Percentiles rank a stretch among this genome's conserved stretches.
Evolutionary conservation across 345 rosid species (phyloP).

Genomic region (Citropsis articulata): DNA sequence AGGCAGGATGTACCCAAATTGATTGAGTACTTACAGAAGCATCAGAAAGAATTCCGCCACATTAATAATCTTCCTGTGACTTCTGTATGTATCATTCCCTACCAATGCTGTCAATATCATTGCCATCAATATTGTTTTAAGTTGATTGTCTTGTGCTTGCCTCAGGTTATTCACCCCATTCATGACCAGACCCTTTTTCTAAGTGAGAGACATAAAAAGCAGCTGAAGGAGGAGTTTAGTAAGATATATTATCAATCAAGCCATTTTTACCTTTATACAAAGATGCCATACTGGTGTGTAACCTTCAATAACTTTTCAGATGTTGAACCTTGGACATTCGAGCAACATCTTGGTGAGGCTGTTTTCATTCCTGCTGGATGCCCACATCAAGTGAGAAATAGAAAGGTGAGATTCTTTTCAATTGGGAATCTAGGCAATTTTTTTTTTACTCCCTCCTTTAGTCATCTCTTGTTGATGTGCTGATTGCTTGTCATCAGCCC

Average conservation of each 20-base stretch:
- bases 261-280: neutral
- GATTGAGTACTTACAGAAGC: slow-evolving; percentile 39
- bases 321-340: slow-evolving; percentile 64
- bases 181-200: slow-evolving; percentile 57
- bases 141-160: slow-evolving; percentile 14
- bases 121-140: neutral
- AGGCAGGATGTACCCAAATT: slow-evolving; percentile 57
- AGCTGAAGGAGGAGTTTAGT: slow-evolving; percentile 63
- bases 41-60: slow-evolving; percentile 40
- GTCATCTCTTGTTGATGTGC: neutral
- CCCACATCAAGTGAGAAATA: slow-evolving; percentile 65
- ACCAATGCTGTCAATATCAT: neutral
- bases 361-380: slow-evolving; percentile 64
- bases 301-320: slow-evolving; percentile 26
- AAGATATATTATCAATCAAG: slow-evolving; percentile 17
- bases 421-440: neutral
- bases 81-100: slow-evolving; percentile 34
- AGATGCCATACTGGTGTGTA: neutral
- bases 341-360: slow-evolving; percentile 59
- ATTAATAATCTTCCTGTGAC: slow-evolving; percentile 34
- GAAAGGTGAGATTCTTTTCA: slow-evolving; percentile 32
- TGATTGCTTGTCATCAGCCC: neutral
- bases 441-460: neutral
- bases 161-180: slow-evolving; percentile 55
- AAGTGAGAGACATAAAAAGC: slow-evolving; percentile 46